Evolutionary conservation across 495 filamentous ascomycete species (phyloP).

Genomic region (Darksidea phi): DNA sequence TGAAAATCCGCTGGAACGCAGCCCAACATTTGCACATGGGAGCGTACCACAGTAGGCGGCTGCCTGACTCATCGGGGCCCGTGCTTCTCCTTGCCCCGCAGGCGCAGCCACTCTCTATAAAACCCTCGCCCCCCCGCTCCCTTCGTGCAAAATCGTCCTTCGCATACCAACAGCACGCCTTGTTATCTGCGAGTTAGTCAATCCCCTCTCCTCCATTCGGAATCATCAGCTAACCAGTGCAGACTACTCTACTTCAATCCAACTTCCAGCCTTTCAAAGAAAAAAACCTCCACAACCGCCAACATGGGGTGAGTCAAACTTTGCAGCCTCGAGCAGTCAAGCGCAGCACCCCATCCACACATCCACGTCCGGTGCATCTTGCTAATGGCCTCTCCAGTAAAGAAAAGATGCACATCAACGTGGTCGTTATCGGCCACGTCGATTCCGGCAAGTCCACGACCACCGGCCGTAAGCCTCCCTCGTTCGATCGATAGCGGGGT

Average conservation of each 20-base stretch:
- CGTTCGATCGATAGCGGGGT: slow-evolving; percentile 33
- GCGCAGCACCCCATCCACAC: too few relatives aligned
- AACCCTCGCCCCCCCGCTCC: too few relatives aligned
- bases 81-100: too few relatives aligned
- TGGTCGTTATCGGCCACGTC: slow-evolving; percentile 99
- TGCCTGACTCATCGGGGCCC: too few relatives aligned
- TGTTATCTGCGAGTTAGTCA: too few relatives aligned
- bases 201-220: too few relatives aligned
- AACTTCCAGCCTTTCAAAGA: slow-evolving; percentile 9
- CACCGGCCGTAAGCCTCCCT: slow-evolving; percentile 59
- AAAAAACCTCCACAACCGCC: slow-evolving; percentile 19
- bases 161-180: too few relatives aligned
- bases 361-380: slow-evolving; percentile 1
- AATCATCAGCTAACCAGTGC: background rate
- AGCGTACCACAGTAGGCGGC: too few relatives aligned
- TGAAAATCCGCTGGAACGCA: too few relatives aligned
- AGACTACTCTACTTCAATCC: slow-evolving; percentile 6
- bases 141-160: too few relatives aligned
- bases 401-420: slow-evolving; percentile 90
- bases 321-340: slow-evolving; percentile 7
- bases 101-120: too few relatives aligned
- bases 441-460: slow-evolving; percentile 99
- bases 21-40: too few relatives aligned
- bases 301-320: slow-evolving; percentile 25
- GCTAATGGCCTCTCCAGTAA: slow-evolving; percentile 57